A percentile compares a stretch with the other conserved stretches of the same genome.
Conservation (phyloP, 345 rosid species). For the Acer yangbiense region DNA sequence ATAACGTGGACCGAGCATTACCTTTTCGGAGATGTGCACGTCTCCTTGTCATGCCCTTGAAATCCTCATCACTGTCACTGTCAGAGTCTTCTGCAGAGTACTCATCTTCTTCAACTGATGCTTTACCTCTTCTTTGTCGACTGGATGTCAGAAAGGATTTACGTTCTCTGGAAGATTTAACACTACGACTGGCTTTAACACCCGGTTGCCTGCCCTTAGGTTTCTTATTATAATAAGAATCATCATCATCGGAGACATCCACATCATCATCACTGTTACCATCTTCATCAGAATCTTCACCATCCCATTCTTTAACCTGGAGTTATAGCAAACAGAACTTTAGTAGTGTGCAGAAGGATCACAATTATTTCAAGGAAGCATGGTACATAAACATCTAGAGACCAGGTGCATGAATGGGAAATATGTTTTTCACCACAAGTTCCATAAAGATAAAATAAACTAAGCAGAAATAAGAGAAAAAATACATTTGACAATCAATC, state of each 20-base stretch:
- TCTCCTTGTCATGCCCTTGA: slow-evolving; percentile 64
- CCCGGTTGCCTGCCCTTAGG: slow-evolving; percentile 57
- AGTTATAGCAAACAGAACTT: slow-evolving; percentile 14
- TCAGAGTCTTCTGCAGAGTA: slow-evolving; percentile 72
- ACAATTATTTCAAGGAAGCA: neutral
- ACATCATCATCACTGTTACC: slow-evolving; percentile 64
- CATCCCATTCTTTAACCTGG: slow-evolving; percentile 81
- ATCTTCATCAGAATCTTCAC: slow-evolving; percentile 72
- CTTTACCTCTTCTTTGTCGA: slow-evolving; percentile 65
- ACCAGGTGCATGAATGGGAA: neutral
- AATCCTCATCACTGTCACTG: slow-evolving; percentile 59
- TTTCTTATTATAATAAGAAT: slow-evolving; percentile 62
- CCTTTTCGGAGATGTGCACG: slow-evolving; percentile 61
- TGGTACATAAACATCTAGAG: neutral
- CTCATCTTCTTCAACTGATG: slow-evolving; percentile 67
- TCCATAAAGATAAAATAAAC: neutral
- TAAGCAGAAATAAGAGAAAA: neutral
- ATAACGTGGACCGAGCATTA: slow-evolving; percentile 52
- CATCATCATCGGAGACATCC: slow-evolving; percentile 73
- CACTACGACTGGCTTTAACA: slow-evolving; percentile 51
- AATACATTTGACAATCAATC: neutral
- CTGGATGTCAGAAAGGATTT: slow-evolving; percentile 45
- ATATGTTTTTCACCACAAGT: neutral
- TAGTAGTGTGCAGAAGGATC: slow-evolving; percentile 12
- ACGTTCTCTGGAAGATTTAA: slow-evolving; percentile 51